A percentile compares a stretch with the other conserved stretches of the same genome.
phyloP scores from a whole-genome alignment of 2,329 filamentous ascomycete species.

The Fusarium mangiferae region DNA sequence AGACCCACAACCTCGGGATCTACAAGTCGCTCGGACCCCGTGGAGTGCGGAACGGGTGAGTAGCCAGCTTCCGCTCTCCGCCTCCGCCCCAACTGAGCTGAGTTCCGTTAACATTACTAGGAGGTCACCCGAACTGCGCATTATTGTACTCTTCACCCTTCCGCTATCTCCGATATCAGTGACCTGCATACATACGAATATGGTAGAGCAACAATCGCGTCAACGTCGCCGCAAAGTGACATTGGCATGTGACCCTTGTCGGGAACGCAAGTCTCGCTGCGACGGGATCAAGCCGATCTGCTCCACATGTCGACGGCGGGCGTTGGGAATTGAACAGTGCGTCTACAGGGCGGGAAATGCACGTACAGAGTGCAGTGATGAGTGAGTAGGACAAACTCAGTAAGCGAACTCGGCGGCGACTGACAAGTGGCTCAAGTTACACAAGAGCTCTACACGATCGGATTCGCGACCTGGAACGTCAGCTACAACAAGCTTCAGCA shows the following conservation, averaged over 20 bases:
- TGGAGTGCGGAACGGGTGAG: neutral
- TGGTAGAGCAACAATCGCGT: neutral
- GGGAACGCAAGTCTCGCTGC: conserved; percentile 1
- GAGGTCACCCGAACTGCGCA: neutral
- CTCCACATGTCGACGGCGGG: neutral
- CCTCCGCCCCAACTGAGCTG: neutral
- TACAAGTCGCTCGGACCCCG: neutral
- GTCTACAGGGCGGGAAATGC: neutral
- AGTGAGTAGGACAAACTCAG: neutral
- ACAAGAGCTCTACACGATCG: neutral
- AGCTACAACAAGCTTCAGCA: neutral
- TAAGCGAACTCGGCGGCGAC: neutral
- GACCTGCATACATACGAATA: neutral
- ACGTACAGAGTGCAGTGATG: neutral
- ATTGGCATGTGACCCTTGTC: neutral
- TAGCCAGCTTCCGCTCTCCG: neutral
- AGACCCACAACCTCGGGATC: neutral
- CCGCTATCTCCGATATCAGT: neutral
- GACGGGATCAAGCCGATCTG: conserved; percentile 2
- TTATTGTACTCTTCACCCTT: no score
- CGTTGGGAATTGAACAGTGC: neutral
- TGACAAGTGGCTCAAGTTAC: neutral
- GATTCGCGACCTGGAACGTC: neutral
- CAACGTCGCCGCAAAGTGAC: neutral
- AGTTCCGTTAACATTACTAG: neutral